Percentiles rank a stretch among this genome's conserved stretches.
phyloP scores from a whole-genome alignment of 805 yeast species.

The Pichia insulana region DNA sequence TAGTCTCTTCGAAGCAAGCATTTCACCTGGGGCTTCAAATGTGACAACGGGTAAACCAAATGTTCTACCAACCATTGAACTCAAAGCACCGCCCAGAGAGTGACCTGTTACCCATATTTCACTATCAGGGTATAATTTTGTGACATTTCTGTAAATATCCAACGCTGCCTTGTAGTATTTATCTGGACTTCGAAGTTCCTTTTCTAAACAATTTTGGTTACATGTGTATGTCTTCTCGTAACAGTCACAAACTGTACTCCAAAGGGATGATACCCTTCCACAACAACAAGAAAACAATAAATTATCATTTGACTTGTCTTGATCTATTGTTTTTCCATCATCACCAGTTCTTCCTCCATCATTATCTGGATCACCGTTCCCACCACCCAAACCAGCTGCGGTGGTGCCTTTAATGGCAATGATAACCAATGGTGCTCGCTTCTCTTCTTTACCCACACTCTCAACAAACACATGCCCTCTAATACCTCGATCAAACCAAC shows the following conservation, averaged over 20 bases:
- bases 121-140: constrained; percentile 54
- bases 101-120: constrained; percentile 92
- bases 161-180: constrained; percentile 74
- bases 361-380: constrained; percentile 34
- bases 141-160: constrained; percentile 68
- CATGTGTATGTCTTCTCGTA: constrained; percentile 78
- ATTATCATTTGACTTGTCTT: constrained; percentile 83
- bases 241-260: constrained; percentile 96
- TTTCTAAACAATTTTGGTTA: constrained; percentile 78
- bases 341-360: constrained; percentile 32
- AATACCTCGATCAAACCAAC: constrained; percentile 81
- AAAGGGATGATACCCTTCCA: constrained; percentile 80
- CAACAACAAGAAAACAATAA: constrained; percentile 91
- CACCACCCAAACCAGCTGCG: constrained; percentile 58
- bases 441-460: constrained; percentile 29
- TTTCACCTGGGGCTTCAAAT: constrained; percentile 90
- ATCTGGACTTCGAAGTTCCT: constrained; percentile 63
- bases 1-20: constrained; percentile 69
- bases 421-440: constrained; percentile 39
- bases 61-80: constrained; percentile 76
- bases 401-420: constrained; percentile 87
- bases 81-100: constrained; percentile 85
- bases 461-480: constrained; percentile 85
- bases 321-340: constrained; percentile 57
- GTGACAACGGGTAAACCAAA: constrained; percentile 85